Percentiles rank a stretch among this genome's conserved stretches.
These are phyloP conservation scores for Periconia sp. DNA, from an alignment of 2,329 filamentous ascomycete species.

Conservation along the genomic window DNA sequence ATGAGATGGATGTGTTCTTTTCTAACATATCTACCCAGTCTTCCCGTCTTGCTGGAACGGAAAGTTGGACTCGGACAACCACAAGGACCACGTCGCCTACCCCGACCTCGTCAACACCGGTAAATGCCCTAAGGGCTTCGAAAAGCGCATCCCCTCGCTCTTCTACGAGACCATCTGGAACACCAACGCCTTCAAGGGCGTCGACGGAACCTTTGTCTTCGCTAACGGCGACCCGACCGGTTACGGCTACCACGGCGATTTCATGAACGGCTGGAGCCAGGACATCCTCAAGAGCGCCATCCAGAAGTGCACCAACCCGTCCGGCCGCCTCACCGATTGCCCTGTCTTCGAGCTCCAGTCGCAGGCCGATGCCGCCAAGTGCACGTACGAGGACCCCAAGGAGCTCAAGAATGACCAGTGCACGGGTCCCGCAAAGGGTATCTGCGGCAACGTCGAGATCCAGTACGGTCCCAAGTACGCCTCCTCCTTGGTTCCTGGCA, in stretches of 20 bases:
- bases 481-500: conserved; percentile 23
- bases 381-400: conserved; percentile 63
- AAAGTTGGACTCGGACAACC: conserved; percentile 56
- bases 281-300: conserved; percentile 67
- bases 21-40: conserved; percentile 34
- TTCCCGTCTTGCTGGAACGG: conserved; percentile 79
- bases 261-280: conserved; percentile 70
- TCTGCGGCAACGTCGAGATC: conserved; percentile 68
- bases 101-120: conserved; percentile 57
- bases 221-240: conserved; percentile 74
- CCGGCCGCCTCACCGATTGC: conserved; percentile 73
- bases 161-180: conserved; percentile 63
- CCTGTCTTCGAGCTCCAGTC: conserved; percentile 69
- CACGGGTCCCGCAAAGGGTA: conserved; percentile 54
- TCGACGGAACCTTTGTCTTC: conserved; percentile 63
- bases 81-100: conserved; percentile 67
- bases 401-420: conserved; percentile 62
- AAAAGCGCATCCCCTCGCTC: conserved; percentile 58
- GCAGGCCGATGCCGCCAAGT: conserved; percentile 57
- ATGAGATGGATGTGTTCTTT: not conserved
- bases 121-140: conserved; percentile 57
- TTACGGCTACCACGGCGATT: conserved; percentile 72
- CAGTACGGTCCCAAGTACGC: conserved; percentile 50
- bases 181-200: conserved; percentile 53
- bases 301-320: conserved; percentile 70